Conservation (phyloP, 306 rosid species). For the Corylus avellana region DNA sequence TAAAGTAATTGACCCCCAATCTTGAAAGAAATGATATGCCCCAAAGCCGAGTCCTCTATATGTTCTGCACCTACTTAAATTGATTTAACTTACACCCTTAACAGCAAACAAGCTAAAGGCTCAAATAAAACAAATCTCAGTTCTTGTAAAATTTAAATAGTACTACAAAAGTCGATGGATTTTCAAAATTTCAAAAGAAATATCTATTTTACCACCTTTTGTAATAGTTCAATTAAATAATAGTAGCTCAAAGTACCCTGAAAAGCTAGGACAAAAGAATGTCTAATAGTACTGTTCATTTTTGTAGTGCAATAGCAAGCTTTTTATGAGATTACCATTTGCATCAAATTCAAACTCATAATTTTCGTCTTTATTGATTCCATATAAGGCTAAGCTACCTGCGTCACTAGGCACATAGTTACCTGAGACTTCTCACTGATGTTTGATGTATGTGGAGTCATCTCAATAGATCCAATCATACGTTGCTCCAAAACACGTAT, state of each 20-base stretch:
- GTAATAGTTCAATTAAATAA: background rate
- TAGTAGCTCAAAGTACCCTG: slow-evolving; percentile 4
- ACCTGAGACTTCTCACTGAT: slow-evolving; percentile 67
- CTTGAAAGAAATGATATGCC: no score
- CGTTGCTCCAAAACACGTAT: slow-evolving; percentile 72
- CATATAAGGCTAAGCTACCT: background rate
- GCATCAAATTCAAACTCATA: background rate
- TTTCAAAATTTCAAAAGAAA: background rate
- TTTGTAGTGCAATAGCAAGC: background rate
- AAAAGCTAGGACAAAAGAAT: background rate
- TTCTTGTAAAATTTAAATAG: background rate
- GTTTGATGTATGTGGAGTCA: slow-evolving; percentile 50
- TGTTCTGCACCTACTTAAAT: no score
- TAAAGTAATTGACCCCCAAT: no score
- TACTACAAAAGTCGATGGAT: background rate
- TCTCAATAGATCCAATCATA: slow-evolving; percentile 72
- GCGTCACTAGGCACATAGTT: slow-evolving; percentile 18
- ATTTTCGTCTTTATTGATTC: background rate
- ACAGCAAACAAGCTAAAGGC: no score
- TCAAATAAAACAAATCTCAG: no score
- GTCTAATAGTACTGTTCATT: background rate
- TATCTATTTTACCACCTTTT: background rate
- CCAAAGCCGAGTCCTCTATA: background rate
- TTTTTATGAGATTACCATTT: background rate
- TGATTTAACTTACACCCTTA: background rate